These are phyloP conservation scores for Lipomyces oligophaga DNA, from an alignment of 805 yeast genomes.

Conservation along the genomic window DNA sequence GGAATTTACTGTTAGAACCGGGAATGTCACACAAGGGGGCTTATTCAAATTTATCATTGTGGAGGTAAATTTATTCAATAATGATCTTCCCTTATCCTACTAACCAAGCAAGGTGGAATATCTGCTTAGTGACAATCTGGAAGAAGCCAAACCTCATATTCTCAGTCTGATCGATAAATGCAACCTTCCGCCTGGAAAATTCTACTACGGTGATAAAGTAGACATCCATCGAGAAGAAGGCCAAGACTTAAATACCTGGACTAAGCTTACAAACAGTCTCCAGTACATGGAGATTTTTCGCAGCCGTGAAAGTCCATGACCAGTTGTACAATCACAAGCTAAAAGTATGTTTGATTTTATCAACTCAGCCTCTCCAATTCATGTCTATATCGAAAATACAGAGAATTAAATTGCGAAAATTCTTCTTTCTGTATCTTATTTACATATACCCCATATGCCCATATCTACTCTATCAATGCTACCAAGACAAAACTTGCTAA, in stretches of 20 bases:
- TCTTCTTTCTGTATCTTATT: background rate
- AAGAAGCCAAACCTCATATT: conserved; percentile 7
- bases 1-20: conserved; percentile 54
- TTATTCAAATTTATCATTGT: conserved; percentile 45
- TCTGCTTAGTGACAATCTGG: conserved; percentile 9
- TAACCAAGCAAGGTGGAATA: conserved; percentile 13
- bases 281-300: conserved; percentile 25
- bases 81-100: background rate
- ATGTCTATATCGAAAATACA: no score
- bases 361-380: no score
- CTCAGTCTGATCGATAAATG: conserved; percentile 7
- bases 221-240: conserved; percentile 2
- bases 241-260: conserved; percentile 3
- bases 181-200: conserved; percentile 13
- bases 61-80: conserved; percentile 8
- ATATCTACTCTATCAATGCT: conserved; percentile 12
- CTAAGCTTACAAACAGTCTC: conserved; percentile 10
- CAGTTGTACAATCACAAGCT: no score
- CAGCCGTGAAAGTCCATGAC: no score
- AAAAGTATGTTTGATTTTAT: no score
- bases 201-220: conserved; percentile 17
- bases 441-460: background rate
- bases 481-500: conserved; percentile 54
- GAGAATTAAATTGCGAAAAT: background rate
- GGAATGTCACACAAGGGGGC: conserved; percentile 73